Evolutionary conservation across 1,139 yeast species (phyloP).

Genomic region (Hansenula anomala): DNA sequence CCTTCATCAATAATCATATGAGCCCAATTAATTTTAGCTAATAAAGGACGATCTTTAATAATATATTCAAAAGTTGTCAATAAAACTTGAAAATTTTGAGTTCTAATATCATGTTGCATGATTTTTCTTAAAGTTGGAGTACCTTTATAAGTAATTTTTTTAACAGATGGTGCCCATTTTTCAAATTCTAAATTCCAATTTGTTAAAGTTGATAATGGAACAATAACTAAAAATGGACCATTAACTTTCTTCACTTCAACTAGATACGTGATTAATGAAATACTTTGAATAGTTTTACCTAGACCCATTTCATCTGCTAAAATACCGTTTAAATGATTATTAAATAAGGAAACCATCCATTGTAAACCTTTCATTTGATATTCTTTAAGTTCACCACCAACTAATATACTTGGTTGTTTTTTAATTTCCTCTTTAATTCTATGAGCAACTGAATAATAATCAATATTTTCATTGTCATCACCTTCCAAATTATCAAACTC

Average conservation of each 20-base stretch:
- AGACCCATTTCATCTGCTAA: conserved; percentile 94
- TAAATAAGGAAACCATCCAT: conserved; percentile 96
- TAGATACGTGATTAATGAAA: conserved; percentile 69
- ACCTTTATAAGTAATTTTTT: conserved; percentile 70
- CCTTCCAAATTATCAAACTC: conserved; percentile 27
- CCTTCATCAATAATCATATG: conserved; percentile 91
- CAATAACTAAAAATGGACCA: conserved; percentile 77
- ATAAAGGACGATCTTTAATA: conserved; percentile 65
- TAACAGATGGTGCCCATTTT: conserved; percentile 79
- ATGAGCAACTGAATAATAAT: conserved; percentile 79
- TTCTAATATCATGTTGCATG: conserved; percentile 55
- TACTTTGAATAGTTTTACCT: conserved; percentile 85
- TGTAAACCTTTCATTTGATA: conserved; percentile 92
- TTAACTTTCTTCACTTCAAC: conserved; percentile 61
- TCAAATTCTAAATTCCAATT: conserved; percentile 85
- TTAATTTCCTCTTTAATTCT: conserved; percentile 61
- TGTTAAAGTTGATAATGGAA: conserved; percentile 77
- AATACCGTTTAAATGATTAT: conserved; percentile 91
- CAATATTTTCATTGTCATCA: conserved; percentile 51
- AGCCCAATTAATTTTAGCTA: conserved; percentile 69
- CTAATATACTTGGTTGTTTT: conserved; percentile 59
- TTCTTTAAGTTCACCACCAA: conserved; percentile 90
- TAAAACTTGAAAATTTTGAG: conserved; percentile 69
- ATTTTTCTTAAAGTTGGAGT: conserved; percentile 65
- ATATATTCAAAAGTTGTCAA: conserved; percentile 79